A percentile compares a stretch with the other conserved stretches of the same genome.
Conservation (phyloP, 129 eudicot genomes). For the Lactuca sativa region DNA sequence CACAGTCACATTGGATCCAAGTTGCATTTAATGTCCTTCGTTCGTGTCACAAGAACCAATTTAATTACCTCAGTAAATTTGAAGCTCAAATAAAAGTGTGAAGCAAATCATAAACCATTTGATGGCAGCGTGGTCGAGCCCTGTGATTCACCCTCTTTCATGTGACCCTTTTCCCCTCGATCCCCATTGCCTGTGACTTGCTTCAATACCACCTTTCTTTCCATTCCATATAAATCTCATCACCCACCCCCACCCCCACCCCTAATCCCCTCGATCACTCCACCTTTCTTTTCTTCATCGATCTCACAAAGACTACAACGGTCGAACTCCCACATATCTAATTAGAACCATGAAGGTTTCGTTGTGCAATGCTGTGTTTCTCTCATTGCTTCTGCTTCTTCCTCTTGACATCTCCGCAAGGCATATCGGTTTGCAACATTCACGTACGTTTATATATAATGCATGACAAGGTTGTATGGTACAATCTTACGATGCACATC, state of each 20-base stretch:
- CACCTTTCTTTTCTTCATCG: background rate
- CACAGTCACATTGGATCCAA: constrained; percentile 42
- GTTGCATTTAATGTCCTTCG: constrained; percentile 28
- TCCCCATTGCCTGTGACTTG: constrained; percentile 81
- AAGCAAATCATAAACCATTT: constrained; percentile 20
- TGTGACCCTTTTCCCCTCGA: constrained; percentile 46
- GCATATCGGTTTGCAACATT: constrained; percentile 43
- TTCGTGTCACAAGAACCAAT: constrained; percentile 35
- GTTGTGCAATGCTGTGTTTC: constrained; percentile 13
- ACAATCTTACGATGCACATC: constrained; percentile 3
- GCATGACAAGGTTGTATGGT: background rate
- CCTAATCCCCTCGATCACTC: background rate
- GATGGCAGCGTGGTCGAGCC: constrained; percentile 41
- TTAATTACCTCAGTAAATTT: constrained; percentile 34
- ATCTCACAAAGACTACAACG: constrained; percentile 10
- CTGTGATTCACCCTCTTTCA: constrained; percentile 61
- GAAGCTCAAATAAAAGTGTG: constrained; percentile 44
- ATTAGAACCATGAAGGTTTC: constrained; percentile 32
- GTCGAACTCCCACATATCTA: constrained; percentile 2
- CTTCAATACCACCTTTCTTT: constrained; percentile 61
- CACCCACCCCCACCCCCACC: background rate
- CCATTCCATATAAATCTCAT: constrained; percentile 21
- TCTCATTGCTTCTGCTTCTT: constrained; percentile 45
- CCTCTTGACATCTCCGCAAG: constrained; percentile 50
- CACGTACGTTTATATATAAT: constrained; percentile 37